Base-by-base conservation (phyloP, 192 early-diverging fungal species). In the Backusella mclennaniae region DNA sequence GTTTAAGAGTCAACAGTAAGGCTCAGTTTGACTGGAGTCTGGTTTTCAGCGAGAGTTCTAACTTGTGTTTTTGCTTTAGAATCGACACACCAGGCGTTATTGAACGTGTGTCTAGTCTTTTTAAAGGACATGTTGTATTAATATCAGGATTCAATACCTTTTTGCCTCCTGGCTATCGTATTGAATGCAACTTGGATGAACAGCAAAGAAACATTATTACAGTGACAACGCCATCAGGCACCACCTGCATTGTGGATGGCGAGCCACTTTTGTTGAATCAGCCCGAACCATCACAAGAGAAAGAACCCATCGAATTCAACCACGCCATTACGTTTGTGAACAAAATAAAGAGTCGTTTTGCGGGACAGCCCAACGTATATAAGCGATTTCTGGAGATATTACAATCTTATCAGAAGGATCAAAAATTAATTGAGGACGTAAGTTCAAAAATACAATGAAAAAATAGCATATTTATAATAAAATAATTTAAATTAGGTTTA, bases 131-230 rank as follows among this genome's bases (percentile, higher is more conserved):
- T 66, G 95, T 96, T 23, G 76, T 85, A 35, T 85, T 99, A 67
- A 98, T 99, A 42, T 93, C 90, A 75, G 98, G 98, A n/a, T 99
- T 99, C 86, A 99, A 99, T 85, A 97, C 98, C 0, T 99, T 99
- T 75, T 77, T 99, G 75, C 98, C 98, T 17, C 95, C 96, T 19
- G 98, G 98, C 0, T 99, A 98, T 79, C 90, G 91, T 73, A 95
- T 99, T 66, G 96, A 99, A 78, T 93, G 95, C 73, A 91, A 91
- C 0, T 89, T 87, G 52, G 94, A 95, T 76, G 90, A 93, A 0
- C 75, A 88, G 8, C 93, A 95, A 49, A 83, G 85, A 21, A 81
- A 88, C 72, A 88, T 90, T 42, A 94, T 99, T 49, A 88, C 90
- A 39, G 97, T 98, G 7, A 96, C 91, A 5, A 97, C 96, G 2